phyloP scores from a whole-genome alignment of 1,284 basidiomycete species.

The Cystobasidium sp. region DNA sequence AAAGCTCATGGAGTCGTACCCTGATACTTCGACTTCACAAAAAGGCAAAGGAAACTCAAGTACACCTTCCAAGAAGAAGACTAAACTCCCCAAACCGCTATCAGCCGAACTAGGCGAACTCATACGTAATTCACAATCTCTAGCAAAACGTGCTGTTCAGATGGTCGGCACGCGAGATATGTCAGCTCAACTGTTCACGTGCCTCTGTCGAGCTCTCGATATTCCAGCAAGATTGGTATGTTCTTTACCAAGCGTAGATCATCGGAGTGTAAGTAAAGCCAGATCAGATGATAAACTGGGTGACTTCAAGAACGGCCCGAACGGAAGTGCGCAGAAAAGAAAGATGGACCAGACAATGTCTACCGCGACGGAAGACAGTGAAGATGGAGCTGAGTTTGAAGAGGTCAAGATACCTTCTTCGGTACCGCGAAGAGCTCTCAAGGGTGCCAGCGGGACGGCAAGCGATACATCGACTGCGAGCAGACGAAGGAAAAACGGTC shows the following conservation, averaged over 20 bases:
- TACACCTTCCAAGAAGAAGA: slow-evolving; percentile 49
- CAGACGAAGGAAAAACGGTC: neutral
- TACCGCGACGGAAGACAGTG: slow-evolving; percentile 46
- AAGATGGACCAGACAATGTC: slow-evolving; percentile 44
- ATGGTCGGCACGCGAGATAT: slow-evolving; percentile 81
- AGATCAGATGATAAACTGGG: slow-evolving; percentile 49
- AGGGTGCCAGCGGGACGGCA: neutral
- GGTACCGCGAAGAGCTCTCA: slow-evolving; percentile 16
- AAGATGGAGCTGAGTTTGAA: slow-evolving; percentile 51
- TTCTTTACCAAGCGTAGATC: slow-evolving; percentile 78
- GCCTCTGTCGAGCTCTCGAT: slow-evolving; percentile 81
- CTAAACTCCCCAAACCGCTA: slow-evolving; percentile 46
- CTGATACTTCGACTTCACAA: neutral
- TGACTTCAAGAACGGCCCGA: slow-evolving; percentile 42
- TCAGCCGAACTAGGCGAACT: slow-evolving; percentile 66
- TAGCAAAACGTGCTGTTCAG: slow-evolving; percentile 86
- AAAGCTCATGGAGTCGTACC: slow-evolving; percentile 45
- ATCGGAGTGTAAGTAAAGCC: slow-evolving; percentile 57
- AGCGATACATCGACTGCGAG: slow-evolving; percentile 23
- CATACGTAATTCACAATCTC: slow-evolving; percentile 75
- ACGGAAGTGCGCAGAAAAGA: slow-evolving; percentile 53
- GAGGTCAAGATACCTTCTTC: slow-evolving; percentile 39
- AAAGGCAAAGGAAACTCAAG: slow-evolving; percentile 52
- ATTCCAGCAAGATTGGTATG: slow-evolving; percentile 87
- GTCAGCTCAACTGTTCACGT: slow-evolving; percentile 88